phyloP scores from a whole-genome alignment of 1,284 basidiomycete species.

The Cutaneotrichosporon dermatis region DNA sequence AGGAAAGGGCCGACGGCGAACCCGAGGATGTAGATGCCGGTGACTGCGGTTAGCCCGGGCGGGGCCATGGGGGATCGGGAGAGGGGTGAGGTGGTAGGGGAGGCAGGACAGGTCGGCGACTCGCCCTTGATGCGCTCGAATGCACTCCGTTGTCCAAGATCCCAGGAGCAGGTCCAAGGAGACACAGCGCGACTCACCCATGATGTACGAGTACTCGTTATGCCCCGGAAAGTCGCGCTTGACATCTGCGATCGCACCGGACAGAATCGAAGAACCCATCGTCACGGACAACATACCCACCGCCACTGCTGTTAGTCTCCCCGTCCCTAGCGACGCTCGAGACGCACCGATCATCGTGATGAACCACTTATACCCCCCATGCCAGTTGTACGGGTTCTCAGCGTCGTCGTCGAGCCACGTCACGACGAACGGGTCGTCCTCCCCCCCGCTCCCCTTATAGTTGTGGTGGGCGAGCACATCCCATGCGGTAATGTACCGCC shows the following conservation, averaged over 20 bases:
- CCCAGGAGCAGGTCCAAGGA: neutral
- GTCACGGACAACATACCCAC: conserved; percentile 23
- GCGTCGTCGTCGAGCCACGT: conserved; percentile 28
- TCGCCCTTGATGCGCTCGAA: too few species aligned
- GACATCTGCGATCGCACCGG: conserved; percentile 22
- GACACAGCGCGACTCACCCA: conserved; percentile 3
- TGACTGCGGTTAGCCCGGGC: conserved; percentile 11
- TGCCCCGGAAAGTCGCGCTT: conserved; percentile 25
- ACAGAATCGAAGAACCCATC: conserved; percentile 27
- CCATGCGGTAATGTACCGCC: conserved; percentile 9
- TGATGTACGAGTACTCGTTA: conserved; percentile 19
- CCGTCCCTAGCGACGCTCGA: conserved; percentile 1
- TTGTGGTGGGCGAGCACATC: neutral
- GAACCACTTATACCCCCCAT: conserved; percentile 30
- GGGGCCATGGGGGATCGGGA: neutral
- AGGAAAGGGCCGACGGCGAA: conserved; percentile 21
- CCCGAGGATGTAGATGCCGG: conserved; percentile 16
- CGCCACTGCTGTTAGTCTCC: conserved; percentile 12
- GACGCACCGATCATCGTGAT: conserved; percentile 19
- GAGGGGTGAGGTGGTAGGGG: too few species aligned
- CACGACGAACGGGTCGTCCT: conserved; percentile 47
- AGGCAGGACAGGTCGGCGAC: too few species aligned
- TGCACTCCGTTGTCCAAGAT: too few species aligned
- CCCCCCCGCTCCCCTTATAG: conserved; percentile 35
- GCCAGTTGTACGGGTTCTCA: conserved; percentile 34